phyloP scores from a whole-genome alignment of 2,329 filamentous ascomycete genomes.

The Nothophoma quercina region DNA sequence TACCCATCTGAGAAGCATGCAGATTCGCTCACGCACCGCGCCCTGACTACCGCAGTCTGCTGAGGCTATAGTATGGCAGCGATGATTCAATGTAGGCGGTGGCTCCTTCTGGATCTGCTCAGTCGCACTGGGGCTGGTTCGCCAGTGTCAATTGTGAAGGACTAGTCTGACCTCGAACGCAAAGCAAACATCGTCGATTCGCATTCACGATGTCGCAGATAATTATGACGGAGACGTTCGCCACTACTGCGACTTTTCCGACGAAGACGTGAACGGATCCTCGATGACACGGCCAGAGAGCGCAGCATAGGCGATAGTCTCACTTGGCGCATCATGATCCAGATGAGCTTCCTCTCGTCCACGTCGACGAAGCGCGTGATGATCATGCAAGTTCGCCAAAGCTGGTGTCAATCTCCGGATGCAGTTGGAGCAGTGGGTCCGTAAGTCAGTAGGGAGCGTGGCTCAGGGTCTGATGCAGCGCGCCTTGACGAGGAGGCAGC shows the following conservation, averaged over 20 bases:
- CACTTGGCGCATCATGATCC: conserved; percentile 9
- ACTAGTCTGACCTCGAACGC: no score
- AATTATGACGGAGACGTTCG: neutral
- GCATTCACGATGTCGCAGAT: neutral
- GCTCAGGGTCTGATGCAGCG: conserved; percentile 13
- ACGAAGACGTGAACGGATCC: neutral
- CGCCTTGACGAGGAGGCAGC: conserved; percentile 3
- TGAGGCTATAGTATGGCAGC: no score
- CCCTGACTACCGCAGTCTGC: neutral
- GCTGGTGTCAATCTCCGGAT: conserved; percentile 15
- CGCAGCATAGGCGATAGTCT: conserved; percentile 1
- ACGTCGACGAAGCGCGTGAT: conserved; percentile 2
- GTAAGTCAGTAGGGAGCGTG: neutral
- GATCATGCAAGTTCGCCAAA: conserved; percentile 10
- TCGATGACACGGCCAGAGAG: neutral
- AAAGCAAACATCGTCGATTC: neutral
- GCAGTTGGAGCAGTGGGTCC: conserved; percentile 1
- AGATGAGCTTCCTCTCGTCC: neutral
- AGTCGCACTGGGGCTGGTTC: neutral
- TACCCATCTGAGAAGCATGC: neutral
- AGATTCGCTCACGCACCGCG: no score
- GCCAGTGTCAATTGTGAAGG: neutral
- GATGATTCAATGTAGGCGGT: neutral
- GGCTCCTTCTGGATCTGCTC: neutral
- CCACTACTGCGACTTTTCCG: neutral